Evolutionary conservation across 225 moss, liverwort and hornwort genomes (phyloP).

Genomic region (Climacium dendroides): DNA sequence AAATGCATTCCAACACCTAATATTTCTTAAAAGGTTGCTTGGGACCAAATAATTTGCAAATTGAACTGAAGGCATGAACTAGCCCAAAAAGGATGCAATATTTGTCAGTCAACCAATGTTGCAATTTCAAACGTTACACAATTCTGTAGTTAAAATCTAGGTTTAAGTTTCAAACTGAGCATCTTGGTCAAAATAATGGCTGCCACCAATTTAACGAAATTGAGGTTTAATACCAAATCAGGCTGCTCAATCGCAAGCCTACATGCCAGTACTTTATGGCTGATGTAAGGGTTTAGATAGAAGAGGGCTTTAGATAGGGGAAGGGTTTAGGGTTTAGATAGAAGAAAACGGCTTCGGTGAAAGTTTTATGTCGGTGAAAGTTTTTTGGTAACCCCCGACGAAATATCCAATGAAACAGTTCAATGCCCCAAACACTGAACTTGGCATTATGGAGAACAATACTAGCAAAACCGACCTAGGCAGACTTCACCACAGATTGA

Average conservation of each 20-base stretch:
- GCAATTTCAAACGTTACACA: too few species aligned
- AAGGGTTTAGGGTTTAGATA: background rate
- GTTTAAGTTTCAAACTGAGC: too few species aligned
- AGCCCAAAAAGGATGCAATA: too few species aligned
- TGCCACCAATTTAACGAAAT: background rate
- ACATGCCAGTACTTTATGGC: background rate
- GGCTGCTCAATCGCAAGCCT: background rate
- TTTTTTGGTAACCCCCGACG: too few species aligned
- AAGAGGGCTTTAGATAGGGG: background rate
- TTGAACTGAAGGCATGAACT: too few species aligned
- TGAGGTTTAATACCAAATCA: background rate
- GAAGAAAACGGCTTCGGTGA: background rate
- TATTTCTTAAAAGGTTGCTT: too few species aligned
- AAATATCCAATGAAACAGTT: background rate
- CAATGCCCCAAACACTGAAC: background rate
- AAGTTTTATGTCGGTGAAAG: too few species aligned
- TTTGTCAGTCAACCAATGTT: too few species aligned
- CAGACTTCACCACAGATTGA: background rate
- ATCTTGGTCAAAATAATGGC: background rate
- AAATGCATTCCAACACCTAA: too few species aligned
- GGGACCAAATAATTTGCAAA: too few species aligned
- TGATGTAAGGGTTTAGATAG: background rate
- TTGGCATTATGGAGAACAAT: background rate
- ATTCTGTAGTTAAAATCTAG: background rate
- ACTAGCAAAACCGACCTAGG: too few species aligned